Percentiles rank a stretch among this genome's conserved stretches.
phyloP scores from a whole-genome alignment of 495 filamentous ascomycete species.

The Chaetomium fimeti region DNA sequence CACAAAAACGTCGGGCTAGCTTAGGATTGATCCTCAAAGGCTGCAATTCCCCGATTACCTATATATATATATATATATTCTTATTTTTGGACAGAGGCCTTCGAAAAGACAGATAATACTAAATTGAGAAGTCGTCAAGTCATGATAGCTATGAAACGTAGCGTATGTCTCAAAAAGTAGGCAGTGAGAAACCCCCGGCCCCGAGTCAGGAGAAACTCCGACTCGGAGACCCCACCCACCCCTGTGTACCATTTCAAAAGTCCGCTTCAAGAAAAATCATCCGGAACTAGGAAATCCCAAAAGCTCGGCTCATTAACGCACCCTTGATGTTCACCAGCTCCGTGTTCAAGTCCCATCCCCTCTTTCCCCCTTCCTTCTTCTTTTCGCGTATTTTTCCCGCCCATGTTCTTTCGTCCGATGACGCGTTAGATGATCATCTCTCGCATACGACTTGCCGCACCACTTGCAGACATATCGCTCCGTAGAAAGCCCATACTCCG shows the following conservation, averaged over 20 bases:
- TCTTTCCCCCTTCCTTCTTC: not conserved
- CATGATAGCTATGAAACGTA: not conserved
- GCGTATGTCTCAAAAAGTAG: not conserved
- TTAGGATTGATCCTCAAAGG: not conserved
- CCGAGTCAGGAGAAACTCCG: not conserved
- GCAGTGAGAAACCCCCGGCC: not conserved
- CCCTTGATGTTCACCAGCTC: not conserved
- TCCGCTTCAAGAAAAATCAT: not conserved
- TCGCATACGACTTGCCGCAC: not conserved
- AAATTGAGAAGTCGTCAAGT: conserved; percentile 1
- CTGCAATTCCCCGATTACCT: not conserved
- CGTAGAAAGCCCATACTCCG: not conserved
- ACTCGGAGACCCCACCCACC: not conserved
- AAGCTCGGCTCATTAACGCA: not conserved
- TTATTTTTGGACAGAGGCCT: not conserved
- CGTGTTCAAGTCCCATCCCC: not conserved
- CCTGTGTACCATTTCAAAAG: not conserved
- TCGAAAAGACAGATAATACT: not conserved
- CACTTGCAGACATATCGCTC: not conserved
- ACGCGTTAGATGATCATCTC: not conserved
- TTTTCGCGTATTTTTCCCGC: not conserved
- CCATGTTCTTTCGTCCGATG: conserved; percentile 16
- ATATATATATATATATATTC: not conserved
- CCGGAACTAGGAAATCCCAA: not conserved
- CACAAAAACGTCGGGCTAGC: not conserved